Percentiles rank a stretch among this genome's conserved stretches.
These are phyloP conservation scores for Dactylis glomerata DNA, from an alignment of 176 grass and related monocot genomes.

Conservation along the genomic window DNA sequence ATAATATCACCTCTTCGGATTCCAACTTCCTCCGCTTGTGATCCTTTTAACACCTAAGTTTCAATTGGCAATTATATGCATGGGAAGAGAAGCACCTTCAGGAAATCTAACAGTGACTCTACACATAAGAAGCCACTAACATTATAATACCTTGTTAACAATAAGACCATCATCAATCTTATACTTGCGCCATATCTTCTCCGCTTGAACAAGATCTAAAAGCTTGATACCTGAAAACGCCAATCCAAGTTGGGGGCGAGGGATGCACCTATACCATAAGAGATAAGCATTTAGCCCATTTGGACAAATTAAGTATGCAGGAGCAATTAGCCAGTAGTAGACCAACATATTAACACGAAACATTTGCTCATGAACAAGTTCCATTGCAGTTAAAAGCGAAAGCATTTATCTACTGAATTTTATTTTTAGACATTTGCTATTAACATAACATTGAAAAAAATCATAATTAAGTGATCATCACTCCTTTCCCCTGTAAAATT, in stretches of 20 bases:
- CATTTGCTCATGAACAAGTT: not conserved
- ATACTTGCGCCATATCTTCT: not conserved
- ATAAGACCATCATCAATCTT: not conserved
- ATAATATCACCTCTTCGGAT: not conserved
- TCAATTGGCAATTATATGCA: not conserved
- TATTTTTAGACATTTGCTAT: not conserved
- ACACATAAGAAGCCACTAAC: not conserved
- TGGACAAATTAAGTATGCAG: not conserved
- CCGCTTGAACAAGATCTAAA: not conserved
- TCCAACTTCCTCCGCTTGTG: not conserved
- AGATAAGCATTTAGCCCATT: not conserved
- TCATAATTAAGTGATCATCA: not conserved
- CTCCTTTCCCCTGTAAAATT: not conserved
- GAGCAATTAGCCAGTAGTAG: not conserved
- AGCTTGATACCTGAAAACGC: not conserved
- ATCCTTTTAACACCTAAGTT: not conserved
- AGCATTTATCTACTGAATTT: not conserved
- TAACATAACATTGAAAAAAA: not conserved
- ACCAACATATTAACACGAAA: not conserved
- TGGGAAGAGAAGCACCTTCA: not conserved
- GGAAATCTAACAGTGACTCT: not conserved
- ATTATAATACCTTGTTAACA: not conserved
- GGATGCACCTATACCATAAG: not conserved
- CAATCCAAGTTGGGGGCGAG: not conserved
- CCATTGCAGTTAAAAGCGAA: not conserved